Evolutionary conservation across 2,329 filamentous ascomycete species (phyloP).

Genomic region (Pseudogymnoascus sp.): DNA sequence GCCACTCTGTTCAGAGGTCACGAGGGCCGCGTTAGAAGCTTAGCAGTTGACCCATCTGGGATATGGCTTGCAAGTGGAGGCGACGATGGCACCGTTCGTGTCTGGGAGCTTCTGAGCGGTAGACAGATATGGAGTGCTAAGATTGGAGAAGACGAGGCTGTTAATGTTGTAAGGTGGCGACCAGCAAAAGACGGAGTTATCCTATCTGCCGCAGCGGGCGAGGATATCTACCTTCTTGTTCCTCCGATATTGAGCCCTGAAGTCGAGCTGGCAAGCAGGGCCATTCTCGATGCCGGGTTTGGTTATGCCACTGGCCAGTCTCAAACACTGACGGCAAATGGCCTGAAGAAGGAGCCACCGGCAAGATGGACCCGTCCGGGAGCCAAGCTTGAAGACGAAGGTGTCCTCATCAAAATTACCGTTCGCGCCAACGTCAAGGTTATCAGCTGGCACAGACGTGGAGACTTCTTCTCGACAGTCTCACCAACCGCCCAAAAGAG

Average conservation of each 20-base stretch:
- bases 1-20: conserved; percentile 85
- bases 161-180: conserved; percentile 84
- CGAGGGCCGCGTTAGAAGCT: conserved; percentile 75
- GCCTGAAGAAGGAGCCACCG: conserved; percentile 63
- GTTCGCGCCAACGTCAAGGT: conserved; percentile 77
- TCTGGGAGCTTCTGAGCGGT: conserved; percentile 84
- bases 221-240: conserved; percentile 78
- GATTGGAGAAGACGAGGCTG: conserved; percentile 68
- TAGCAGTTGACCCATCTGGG: conserved; percentile 79
- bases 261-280: conserved; percentile 65
- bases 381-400: conserved; percentile 63
- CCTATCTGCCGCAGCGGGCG: conserved; percentile 75
- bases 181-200: conserved; percentile 75
- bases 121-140: conserved; percentile 81
- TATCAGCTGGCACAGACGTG: conserved; percentile 86
- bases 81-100: conserved; percentile 83
- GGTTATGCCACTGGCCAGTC: conserved; percentile 73
- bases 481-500: conserved; percentile 71
- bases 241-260: conserved; percentile 67
- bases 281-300: conserved; percentile 80
- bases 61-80: conserved; percentile 85
- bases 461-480: conserved; percentile 90
- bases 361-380: conserved; percentile 81
- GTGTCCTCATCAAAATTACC: conserved; percentile 73
- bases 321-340: conserved; percentile 43